A percentile compares a stretch with the other conserved stretches of the same genome.
These are phyloP conservation scores for Rhynchosporium graminicola DNA, from an alignment of 2,329 filamentous ascomycete genomes.

Conservation along the genomic window DNA sequence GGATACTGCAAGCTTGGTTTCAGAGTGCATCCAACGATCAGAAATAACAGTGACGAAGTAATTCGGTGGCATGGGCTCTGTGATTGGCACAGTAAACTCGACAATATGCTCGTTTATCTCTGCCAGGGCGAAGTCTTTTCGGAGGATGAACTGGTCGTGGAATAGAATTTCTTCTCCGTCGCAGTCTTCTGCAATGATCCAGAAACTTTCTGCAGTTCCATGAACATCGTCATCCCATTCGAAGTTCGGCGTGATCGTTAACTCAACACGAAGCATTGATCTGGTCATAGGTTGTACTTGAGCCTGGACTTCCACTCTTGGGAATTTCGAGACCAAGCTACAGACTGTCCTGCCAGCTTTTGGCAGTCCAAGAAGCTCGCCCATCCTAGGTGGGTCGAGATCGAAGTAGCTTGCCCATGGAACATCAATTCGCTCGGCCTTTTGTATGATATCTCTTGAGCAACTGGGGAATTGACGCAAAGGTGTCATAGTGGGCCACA, in stretches of 20 bases:
- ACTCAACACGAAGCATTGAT: conserved; percentile 85
- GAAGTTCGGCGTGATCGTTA: conserved; percentile 92
- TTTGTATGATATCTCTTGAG: conserved; percentile 82
- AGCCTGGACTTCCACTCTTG: conserved; percentile 86
- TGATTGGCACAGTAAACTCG: conserved; percentile 94
- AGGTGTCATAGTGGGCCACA: conserved; percentile 99
- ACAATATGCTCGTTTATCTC: conserved; percentile 93
- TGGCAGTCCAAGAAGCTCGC: conserved; percentile 86
- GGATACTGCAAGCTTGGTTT: conserved; percentile 88
- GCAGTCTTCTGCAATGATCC: conserved; percentile 96
- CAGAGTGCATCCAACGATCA: conserved; percentile 97
- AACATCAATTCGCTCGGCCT: conserved; percentile 92
- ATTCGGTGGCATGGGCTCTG: conserved; percentile 96
- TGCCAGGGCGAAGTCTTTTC: conserved; percentile 80
- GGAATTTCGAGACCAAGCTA: conserved; percentile 86
- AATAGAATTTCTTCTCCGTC: conserved; percentile 95
- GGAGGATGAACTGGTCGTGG: conserved; percentile 90
- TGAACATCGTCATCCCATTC: conserved; percentile 92
- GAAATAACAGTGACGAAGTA: conserved; percentile 97
- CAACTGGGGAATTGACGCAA: conserved; percentile 86
- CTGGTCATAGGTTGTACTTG: conserved; percentile 93
- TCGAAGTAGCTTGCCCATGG: conserved; percentile 94
- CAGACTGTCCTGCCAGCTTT: conserved; percentile 86
- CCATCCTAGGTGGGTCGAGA: conserved; percentile 93
- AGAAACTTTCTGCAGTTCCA: conserved; percentile 87